Conservation (phyloP, 108 stramenopile species). For the Parmales sp. region DNA sequence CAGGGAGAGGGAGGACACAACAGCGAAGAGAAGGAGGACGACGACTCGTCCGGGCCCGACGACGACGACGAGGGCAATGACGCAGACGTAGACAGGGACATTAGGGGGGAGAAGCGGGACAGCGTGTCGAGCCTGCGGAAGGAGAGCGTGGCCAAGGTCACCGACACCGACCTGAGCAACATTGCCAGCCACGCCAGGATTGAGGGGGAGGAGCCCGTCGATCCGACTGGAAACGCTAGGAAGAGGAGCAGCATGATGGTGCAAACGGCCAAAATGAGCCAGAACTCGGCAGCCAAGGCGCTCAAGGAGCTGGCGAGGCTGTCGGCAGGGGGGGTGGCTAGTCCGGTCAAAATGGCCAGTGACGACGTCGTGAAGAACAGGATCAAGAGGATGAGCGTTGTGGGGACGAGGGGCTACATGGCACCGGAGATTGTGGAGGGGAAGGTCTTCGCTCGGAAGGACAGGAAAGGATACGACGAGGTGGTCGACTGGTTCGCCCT, state of each 20-base stretch:
- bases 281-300: neutral
- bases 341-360: neutral
- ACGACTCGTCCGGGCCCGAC: too few species aligned
- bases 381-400: neutral
- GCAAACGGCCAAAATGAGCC: neutral
- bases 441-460: slow-evolving; percentile 14
- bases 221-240: neutral
- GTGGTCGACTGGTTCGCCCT: slow-evolving; percentile 27
- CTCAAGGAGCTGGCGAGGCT: neutral
- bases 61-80: neutral
- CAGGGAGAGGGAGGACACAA: neutral
- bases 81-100: neutral
- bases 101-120: neutral
- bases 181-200: neutral
- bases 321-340: neutral
- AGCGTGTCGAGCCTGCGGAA: neutral
- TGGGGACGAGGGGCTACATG: slow-evolving; percentile 26
- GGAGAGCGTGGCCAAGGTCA: neutral
- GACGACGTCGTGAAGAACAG: neutral
- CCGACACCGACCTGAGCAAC: neutral
- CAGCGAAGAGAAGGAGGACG: neutral
- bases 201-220: neutral
- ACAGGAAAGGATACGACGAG: slow-evolving; percentile 27
- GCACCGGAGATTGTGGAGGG: slow-evolving; percentile 32
- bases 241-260: neutral